Evolutionary conservation across 345 rosid genomes (phyloP), one percentile per base, ranked within the genome.

Genomic region (Linum tenue): DNA sequence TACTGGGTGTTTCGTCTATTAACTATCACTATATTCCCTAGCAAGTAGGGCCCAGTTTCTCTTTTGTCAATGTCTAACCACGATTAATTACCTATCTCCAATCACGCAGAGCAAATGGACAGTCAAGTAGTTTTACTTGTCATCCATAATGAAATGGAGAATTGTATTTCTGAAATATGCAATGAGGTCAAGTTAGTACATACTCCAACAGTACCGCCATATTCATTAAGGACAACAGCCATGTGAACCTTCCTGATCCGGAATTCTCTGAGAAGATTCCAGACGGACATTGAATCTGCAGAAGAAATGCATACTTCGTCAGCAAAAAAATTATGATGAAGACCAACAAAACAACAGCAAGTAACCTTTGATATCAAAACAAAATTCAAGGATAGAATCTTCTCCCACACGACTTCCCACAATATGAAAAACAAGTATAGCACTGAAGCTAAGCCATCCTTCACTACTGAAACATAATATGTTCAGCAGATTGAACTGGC

Each of bases 221-320:
- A 94, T 77, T 88, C 99, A 42, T 94, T 90, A 55, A 94, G 97
- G 66, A 90, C 99, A 65, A 94, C 96, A 57, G 97, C 99, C 95
- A 94, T 90, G 81, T 94, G 96, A 78, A 94, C 97, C 82, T 94
- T 94, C 76, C 97, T 85, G 80, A 90, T 94, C 63, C 97, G 92
- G 43, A 94, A 90, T 78, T 94, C 99, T 78, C 97, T 85, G 59
- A 94, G 96, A 80, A 94, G 99, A 81, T 94, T 90, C 97, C 99
- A 90, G 75, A 94, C 99, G 39, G 95, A 88, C 99, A 94, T 94
- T 64, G 99, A 90, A 85, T 94, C 99, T 88, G 91, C 80, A 81
- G 66, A 72, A 66, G 39, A 68, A 66, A 55, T 56, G 72, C 65
- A 59, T 39, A 57, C 31, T 56, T 22, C 31, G 31, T 56, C 59